These are phyloP conservation scores for Pythium scleroteichum DNA, from an alignment of 352 stramenopile genomes.

Conservation along the genomic window DNA sequence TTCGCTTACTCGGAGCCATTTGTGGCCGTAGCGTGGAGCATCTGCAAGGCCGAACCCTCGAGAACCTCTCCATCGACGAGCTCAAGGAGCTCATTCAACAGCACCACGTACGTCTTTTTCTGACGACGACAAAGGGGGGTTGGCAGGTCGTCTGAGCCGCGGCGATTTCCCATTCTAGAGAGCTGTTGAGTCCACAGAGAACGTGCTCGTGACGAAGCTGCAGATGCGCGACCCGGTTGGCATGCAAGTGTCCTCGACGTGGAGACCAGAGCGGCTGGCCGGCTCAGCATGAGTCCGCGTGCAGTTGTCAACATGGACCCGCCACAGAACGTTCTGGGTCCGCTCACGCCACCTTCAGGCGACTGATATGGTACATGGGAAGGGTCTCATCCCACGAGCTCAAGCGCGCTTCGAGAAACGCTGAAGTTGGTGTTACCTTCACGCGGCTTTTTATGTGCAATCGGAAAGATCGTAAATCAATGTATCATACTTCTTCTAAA, in stretches of 20 bases:
- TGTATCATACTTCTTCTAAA: too few species aligned
- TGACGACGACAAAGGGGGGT: conserved; percentile 1
- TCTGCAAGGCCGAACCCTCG: conserved; percentile 41
- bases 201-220: conserved; percentile 55
- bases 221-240: conserved; percentile 28
- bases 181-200: conserved; percentile 54
- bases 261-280: background rate
- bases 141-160: too few species aligned
- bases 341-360: too few species aligned
- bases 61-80: conserved; percentile 32
- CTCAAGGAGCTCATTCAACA: conserved; percentile 63
- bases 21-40: conserved; percentile 39
- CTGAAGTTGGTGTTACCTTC: too few species aligned
- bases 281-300: too few species aligned
- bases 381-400: too few species aligned
- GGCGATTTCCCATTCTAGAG: conserved; percentile 23
- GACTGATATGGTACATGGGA: too few species aligned
- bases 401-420: too few species aligned
- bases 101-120: conserved; percentile 42
- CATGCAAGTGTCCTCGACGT: background rate
- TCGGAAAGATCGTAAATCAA: too few species aligned
- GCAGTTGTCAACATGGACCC: too few species aligned
- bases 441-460: background rate
- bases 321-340: too few species aligned
- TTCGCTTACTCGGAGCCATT: background rate